A percentile compares a stretch with the other conserved stretches of the same genome.
phyloP scores from a whole-genome alignment of 192 early-diverging fungal genomes.

The Umbelopsis sp. region DNA sequence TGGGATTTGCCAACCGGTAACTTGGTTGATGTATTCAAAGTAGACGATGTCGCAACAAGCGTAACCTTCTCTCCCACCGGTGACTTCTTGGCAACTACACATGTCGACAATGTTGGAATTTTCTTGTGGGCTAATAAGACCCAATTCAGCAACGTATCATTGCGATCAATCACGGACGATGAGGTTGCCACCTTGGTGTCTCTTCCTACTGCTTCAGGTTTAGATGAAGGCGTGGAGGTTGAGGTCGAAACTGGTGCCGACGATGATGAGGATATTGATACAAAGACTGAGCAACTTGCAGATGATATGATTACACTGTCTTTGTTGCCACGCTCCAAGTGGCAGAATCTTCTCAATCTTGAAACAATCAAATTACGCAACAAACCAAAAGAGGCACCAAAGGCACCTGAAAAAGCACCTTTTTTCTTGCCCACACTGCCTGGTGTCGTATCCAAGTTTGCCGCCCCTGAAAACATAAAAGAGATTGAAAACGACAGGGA shows the following conservation, averaged over 20 bases:
- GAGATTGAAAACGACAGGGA: slow-evolving; percentile 2
- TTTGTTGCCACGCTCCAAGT: slow-evolving; percentile 76
- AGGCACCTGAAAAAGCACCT: slow-evolving; percentile 85
- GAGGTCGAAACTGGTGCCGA: slow-evolving; percentile 21
- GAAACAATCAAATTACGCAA: slow-evolving; percentile 93
- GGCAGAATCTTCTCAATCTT: slow-evolving; percentile 89
- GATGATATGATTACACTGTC: slow-evolving; percentile 90
- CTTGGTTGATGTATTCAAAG: slow-evolving; percentile 83
- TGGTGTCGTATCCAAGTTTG: slow-evolving; percentile 72
- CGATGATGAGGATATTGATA: slow-evolving; percentile 21
- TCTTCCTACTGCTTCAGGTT: slow-evolving; percentile 62
- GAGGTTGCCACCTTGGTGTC: slow-evolving; percentile 47
- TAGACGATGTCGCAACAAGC: slow-evolving; percentile 77
- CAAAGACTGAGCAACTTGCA: slow-evolving; percentile 58
- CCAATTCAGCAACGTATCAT: slow-evolving; percentile 72
- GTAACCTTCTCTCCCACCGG: slow-evolving; percentile 89
- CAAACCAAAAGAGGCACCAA: slow-evolving; percentile 86
- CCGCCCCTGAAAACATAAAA: slow-evolving; percentile 42
- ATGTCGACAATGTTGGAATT: slow-evolving; percentile 90
- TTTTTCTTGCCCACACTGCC: slow-evolving; percentile 90
- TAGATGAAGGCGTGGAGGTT: slow-evolving; percentile 56
- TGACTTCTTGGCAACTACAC: slow-evolving; percentile 90
- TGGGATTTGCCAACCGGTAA: slow-evolving; percentile 96
- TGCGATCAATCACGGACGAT: slow-evolving; percentile 67
- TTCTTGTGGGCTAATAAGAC: slow-evolving; percentile 91